Evolutionary conservation across 306 rosid genomes (phyloP).

Genomic region (Lithocarpus polystachyus): DNA sequence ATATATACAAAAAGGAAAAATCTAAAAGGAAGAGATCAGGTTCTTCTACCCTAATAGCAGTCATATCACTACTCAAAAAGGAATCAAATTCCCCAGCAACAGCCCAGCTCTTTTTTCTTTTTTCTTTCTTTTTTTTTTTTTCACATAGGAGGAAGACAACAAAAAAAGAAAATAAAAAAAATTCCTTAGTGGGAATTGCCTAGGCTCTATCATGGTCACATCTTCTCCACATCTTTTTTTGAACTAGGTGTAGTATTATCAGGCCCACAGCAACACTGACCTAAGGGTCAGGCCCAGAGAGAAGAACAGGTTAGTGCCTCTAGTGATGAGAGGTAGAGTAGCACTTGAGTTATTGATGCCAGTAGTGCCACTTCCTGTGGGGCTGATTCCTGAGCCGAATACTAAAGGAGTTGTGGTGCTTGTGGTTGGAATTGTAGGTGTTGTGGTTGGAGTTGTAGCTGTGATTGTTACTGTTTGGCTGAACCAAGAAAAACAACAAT

Average conservation of each 20-base stretch:
- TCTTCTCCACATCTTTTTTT: slow-evolving; percentile 37
- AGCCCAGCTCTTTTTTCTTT: too few relatives aligned
- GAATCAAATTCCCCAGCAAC: slow-evolving; percentile 57
- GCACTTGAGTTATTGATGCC: slow-evolving; percentile 23
- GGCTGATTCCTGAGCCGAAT: slow-evolving; percentile 39
- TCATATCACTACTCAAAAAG: slow-evolving; percentile 46
- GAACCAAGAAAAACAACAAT: slow-evolving; percentile 26
- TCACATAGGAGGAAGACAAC: slow-evolving; percentile 1
- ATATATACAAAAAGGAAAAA: slow-evolving; percentile 44
- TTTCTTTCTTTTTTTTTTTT: slow-evolving; percentile 7
- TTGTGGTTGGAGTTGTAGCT: slow-evolving; percentile 24
- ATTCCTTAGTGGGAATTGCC: slow-evolving; percentile 36
- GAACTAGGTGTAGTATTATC: background rate
- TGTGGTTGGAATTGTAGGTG: slow-evolving; percentile 20
- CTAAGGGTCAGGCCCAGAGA: slow-evolving; percentile 32
- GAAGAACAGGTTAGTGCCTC: slow-evolving; percentile 10
- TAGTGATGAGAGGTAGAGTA: slow-evolving; percentile 27
- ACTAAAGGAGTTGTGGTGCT: slow-evolving; percentile 15
- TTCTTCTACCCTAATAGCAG: slow-evolving; percentile 26
- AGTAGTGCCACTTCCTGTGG: slow-evolving; percentile 16
- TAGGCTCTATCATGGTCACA: slow-evolving; percentile 26
- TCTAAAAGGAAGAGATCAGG: slow-evolving; percentile 32
- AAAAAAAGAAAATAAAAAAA: background rate
- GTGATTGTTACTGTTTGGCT: slow-evolving; percentile 57
- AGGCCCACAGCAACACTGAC: slow-evolving; percentile 34